Percentiles rank a stretch among this genome's conserved stretches.
phyloP scores from a whole-genome alignment of 441 rosid species.

The Jatropha multifida region DNA sequence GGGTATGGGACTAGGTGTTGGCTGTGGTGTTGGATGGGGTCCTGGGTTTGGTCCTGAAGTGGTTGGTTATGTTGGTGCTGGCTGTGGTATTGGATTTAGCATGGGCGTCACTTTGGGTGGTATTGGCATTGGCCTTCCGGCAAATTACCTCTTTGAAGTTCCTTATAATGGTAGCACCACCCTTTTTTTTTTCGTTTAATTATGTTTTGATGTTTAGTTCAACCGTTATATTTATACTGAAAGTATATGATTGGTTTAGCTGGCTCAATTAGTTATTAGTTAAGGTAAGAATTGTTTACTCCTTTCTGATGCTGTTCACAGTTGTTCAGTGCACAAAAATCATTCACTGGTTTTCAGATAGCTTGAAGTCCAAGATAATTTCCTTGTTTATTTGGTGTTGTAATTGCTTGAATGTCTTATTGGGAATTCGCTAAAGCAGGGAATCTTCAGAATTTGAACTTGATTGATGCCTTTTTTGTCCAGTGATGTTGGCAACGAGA shows the following conservation, averaged over 20 bases:
- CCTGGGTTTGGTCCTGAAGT: slow-evolving; percentile 98
- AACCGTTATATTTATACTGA: not conserved
- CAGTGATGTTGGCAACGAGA: slow-evolving; percentile 51
- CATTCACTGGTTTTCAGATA: not conserved
- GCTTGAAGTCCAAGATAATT: not conserved
- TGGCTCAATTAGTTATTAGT: not conserved
- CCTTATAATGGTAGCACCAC: slow-evolving; percentile 56
- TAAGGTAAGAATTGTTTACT: not conserved
- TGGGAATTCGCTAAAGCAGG: too few species aligned
- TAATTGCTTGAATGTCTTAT: not conserved
- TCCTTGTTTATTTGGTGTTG: not conserved
- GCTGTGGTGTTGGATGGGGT: slow-evolving; percentile 98
- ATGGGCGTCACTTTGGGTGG: slow-evolving; percentile 88
- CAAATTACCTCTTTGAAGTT: slow-evolving; percentile 51
- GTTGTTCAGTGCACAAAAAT: not conserved
- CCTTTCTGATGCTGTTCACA: not conserved
- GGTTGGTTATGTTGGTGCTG: slow-evolving; percentile 86
- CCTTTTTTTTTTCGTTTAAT: not conserved
- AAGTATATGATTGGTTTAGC: not conserved
- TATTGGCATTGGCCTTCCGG: slow-evolving; percentile 89
- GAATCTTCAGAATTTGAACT: not conserved
- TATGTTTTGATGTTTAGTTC: not conserved
- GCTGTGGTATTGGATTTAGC: slow-evolving; percentile 88
- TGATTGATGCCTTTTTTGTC: slow-evolving; percentile 18
- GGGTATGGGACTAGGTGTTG: slow-evolving; percentile 94